Conservation (phyloP, 225 moss, liverwort and hornwort species). For the Physcomitrellopsis africana region DNA sequence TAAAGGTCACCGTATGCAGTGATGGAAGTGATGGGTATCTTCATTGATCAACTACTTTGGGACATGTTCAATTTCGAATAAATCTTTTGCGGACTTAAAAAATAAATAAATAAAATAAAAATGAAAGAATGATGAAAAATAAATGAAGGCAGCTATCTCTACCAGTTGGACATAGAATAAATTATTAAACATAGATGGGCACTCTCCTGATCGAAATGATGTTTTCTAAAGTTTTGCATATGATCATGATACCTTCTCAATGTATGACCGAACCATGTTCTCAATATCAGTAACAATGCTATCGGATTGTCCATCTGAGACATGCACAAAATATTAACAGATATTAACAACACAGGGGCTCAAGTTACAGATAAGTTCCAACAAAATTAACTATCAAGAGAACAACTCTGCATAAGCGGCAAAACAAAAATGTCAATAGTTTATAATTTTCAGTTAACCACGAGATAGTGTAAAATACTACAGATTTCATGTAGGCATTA, state of each 20-base stretch:
- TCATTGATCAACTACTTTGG: too few species aligned
- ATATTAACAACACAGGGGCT: not conserved
- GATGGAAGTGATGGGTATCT: too few species aligned
- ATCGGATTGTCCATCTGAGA: constrained; percentile 62
- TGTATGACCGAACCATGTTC: constrained; percentile 62
- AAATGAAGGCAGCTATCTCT: not conserved
- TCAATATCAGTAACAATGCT: constrained; percentile 60
- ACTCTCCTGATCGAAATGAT: constrained; percentile 8
- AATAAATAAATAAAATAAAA: constrained; percentile 23
- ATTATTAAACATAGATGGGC: constrained; percentile 1
- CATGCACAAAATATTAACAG: constrained; percentile 28
- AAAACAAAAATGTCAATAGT: constrained; percentile 5
- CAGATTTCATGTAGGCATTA: not conserved
- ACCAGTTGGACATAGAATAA: not conserved
- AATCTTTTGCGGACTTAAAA: too few species aligned
- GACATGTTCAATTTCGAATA: too few species aligned
- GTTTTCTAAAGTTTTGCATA: not conserved
- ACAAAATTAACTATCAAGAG: not conserved
- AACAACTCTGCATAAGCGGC: not conserved
- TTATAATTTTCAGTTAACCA: constrained; percentile 4
- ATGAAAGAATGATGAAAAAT: not conserved
- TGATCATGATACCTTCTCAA: constrained; percentile 51
- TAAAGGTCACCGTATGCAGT: too few species aligned
- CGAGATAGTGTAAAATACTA: not conserved
- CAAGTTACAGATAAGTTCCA: not conserved